A percentile compares a stretch with the other conserved stretches of the same genome.
Conservation (phyloP, 1,284 basidiomycete species). For the Uromyces viciae-fabae region DNA sequence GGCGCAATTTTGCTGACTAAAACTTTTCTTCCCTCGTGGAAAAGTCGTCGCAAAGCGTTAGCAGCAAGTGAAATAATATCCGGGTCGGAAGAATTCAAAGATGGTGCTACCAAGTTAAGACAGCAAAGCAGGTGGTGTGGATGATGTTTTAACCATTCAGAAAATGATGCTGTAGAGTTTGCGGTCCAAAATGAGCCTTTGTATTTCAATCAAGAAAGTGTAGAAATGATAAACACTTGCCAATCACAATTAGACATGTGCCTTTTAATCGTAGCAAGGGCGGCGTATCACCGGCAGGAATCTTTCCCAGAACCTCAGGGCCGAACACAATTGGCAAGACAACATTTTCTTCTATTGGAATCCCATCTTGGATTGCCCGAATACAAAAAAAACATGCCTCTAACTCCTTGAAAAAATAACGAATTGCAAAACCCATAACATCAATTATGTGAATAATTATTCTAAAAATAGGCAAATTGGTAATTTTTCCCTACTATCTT, state of each 20-base stretch:
- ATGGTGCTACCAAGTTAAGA: constrained; percentile 47
- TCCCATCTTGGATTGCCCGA: constrained; percentile 50
- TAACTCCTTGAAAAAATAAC: constrained; percentile 47
- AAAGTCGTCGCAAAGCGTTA: constrained; percentile 48
- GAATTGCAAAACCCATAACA: constrained; percentile 1
- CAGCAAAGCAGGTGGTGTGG: constrained; percentile 46
- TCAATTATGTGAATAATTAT: neutral
- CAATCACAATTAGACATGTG: constrained; percentile 48
- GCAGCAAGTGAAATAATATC: constrained; percentile 48
- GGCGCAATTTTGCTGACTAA: constrained; percentile 49
- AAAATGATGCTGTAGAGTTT: constrained; percentile 48
- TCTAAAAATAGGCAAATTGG: neutral
- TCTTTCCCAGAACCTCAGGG: constrained; percentile 47
- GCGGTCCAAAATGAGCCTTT: neutral
- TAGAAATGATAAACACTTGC: neutral
- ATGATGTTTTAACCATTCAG: constrained; percentile 50
- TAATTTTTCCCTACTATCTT: neutral
- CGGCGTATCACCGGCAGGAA: constrained; percentile 25
- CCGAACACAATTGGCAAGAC: constrained; percentile 47
- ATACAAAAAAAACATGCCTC: constrained; percentile 51
- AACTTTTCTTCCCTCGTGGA: constrained; percentile 49
- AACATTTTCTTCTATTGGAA: constrained; percentile 47
- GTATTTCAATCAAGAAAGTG: neutral
- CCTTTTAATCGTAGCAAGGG: constrained; percentile 44
- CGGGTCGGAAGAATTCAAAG: constrained; percentile 46